Evolutionary conservation across 106 monocot genomes (phyloP).

Genomic region (Dendrobium chrysotoxum): DNA sequence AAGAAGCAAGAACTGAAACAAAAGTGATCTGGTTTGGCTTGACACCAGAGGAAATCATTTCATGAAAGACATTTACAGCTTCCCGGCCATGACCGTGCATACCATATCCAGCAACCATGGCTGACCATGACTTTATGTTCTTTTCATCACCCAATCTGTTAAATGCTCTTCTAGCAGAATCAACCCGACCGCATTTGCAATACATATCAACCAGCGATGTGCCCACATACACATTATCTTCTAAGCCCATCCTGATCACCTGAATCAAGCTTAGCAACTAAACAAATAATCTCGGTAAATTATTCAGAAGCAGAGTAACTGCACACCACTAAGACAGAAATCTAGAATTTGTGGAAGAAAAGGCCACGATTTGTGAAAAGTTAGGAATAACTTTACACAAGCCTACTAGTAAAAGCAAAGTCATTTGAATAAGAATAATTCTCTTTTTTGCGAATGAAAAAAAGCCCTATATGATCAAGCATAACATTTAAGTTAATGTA

Average conservation of each 20-base stretch:
- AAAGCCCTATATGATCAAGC: no score
- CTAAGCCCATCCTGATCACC: conserved; percentile 70
- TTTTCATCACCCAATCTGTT: conserved; percentile 34
- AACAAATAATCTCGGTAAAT: background rate
- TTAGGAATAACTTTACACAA: background rate
- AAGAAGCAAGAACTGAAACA: conserved; percentile 70
- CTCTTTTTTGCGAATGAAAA: no score
- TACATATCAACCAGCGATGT: conserved; percentile 87
- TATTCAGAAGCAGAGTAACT: background rate
- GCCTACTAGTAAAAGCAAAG: no score
- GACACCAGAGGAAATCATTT: conserved; percentile 45
- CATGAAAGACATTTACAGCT: conserved; percentile 62
- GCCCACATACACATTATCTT: conserved; percentile 68
- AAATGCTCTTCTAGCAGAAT: conserved; percentile 61
- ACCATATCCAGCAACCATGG: conserved; percentile 74
- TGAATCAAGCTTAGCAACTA: conserved; percentile 14
- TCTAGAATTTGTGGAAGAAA: background rate
- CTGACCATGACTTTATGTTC: conserved; percentile 76
- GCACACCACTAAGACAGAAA: background rate
- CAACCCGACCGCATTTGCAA: conserved; percentile 77
- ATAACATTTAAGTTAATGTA: no score
- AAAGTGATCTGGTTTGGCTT: conserved; percentile 78
- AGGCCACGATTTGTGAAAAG: background rate
- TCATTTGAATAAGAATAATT: no score
- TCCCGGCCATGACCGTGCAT: conserved; percentile 68